Base-by-base conservation (phyloP, 2,329 filamentous ascomycete species). In the Colletotrichum liaoningense region DNA sequence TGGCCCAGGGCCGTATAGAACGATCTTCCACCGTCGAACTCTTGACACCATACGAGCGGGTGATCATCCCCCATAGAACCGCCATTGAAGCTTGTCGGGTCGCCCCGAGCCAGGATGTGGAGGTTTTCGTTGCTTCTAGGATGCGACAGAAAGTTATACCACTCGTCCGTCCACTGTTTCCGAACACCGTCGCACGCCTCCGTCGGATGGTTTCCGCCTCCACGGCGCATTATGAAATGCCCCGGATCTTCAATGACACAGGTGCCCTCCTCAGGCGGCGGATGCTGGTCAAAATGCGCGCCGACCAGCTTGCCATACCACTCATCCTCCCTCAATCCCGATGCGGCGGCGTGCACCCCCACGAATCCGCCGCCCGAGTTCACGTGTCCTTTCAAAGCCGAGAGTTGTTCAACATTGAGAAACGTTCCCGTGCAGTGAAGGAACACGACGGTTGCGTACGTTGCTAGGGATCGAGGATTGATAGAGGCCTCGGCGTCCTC, bases 1-100 rank as follows among this genome's bases (percentile, higher is more conserved):
- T 86, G 84, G 5, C 84, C 84, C 22, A 86, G 77, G 2, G 84
- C 79, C 9, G 83, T 84, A 74, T 86, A 84, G 67, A 85, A 85
- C 5, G 80, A 80, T 55, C 83, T 78, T 0, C 81, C 81, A 5
- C 81, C 80, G 3, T 83, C 82, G 52, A 84, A 83, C 35, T 83
- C 81, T 69, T 81, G 80, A 42, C 79, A 83, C 84, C 84, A 86
- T 0, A 80, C 80, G 4, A 86, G 73, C 3, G 84, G 84, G 69
- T 86, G 83, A 65, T 83, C 78, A 2, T 77, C 73, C 3, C 83
- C 81, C 76, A 83, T 80, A 24, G 67, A 76, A 7, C 83, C 83
- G 1, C 83, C 84, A 11, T 76, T 16, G 64, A 82, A 85, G 7
- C 76, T 79, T 16, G 71, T 70, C 75, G 84, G 82, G 58, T 83